Evolutionary conservation across 306 rosid species (phyloP).

Genomic region (Begonia masoniana): DNA sequence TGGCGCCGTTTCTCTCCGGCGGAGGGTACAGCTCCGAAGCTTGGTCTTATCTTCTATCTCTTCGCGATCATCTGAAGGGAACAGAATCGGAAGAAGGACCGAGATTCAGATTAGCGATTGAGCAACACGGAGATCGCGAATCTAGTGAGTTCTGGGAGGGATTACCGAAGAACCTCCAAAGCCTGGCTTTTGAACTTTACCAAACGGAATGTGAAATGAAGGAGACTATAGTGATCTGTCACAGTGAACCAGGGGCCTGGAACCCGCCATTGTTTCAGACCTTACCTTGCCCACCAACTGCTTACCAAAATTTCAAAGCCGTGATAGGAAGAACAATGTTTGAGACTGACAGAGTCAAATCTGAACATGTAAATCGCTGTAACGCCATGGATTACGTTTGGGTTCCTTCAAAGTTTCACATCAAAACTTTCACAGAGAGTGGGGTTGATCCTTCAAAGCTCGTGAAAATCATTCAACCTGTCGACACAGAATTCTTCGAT

Average conservation of each 20-base stretch:
- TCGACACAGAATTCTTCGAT: conserved; percentile 81
- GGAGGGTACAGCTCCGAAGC: conserved; percentile 86
- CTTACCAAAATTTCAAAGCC: conserved; percentile 43
- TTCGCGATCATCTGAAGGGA: conserved; percentile 18
- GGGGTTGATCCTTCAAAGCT: conserved; percentile 73
- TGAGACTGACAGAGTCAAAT: conserved; percentile 60
- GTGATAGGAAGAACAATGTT: conserved; percentile 84
- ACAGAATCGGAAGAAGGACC: conserved; percentile 8
- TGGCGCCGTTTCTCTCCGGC: conserved; percentile 84
- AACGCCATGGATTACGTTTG: conserved; percentile 68
- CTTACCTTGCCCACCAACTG: conserved; percentile 58
- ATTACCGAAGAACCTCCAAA: conserved; percentile 29
- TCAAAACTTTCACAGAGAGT: conserved; percentile 44
- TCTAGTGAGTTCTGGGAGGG: conserved; percentile 68
- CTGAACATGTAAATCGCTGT: conserved; percentile 40
- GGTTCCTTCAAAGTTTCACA: conserved; percentile 80
- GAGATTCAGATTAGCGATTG: conserved; percentile 40
- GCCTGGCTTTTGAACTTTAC: conserved; percentile 42
- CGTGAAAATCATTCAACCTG: conserved; percentile 71
- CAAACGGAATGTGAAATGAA: conserved; percentile 37
- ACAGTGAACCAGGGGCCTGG: conserved; percentile 91
- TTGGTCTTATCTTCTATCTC: conserved; percentile 71
- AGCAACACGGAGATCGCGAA: conserved; percentile 63
- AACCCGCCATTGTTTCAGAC: conserved; percentile 69
- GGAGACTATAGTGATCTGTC: conserved; percentile 67